Conservation (phyloP, 2,329 filamentous ascomycete species). For the Metarhizium humberi region DNA sequence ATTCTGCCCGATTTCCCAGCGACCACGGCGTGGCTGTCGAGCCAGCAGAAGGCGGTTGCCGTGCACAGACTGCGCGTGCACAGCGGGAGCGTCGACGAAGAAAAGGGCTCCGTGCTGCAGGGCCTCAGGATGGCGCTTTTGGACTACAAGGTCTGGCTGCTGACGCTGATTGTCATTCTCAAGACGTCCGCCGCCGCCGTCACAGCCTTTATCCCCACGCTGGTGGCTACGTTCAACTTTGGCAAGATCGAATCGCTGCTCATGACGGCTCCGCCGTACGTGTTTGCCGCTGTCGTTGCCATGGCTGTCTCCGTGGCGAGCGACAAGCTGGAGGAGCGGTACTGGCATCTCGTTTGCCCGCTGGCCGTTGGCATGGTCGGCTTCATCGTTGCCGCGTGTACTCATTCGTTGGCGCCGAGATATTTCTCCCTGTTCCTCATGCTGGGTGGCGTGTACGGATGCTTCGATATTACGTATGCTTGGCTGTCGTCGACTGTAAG, state of each 20-base stretch:
- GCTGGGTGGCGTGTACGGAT: conserved; percentile 6
- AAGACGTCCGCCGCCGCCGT: conserved; percentile 9
- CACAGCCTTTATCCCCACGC: conserved; percentile 7
- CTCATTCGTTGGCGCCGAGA: conserved; percentile 17
- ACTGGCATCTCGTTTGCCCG: conserved; percentile 56
- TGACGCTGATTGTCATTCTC: conserved; percentile 7
- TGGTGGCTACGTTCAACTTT: conserved; percentile 21
- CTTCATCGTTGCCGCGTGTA: conserved; percentile 60
- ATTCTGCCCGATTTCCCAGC: conserved; percentile 25
- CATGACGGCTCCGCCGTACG: conserved; percentile 56
- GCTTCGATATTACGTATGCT: conserved; percentile 4
- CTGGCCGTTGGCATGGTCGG: conserved; percentile 51
- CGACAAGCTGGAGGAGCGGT: conserved; percentile 61
- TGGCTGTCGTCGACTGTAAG: conserved; percentile 7
- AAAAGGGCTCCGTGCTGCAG: conserved; percentile 10
- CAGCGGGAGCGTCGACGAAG: conserved; percentile 9
- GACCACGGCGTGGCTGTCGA: conserved; percentile 27
- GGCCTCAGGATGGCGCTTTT: conserved; percentile 17
- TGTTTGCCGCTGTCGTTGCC: conserved; percentile 50
- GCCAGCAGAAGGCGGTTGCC: conserved; percentile 13
- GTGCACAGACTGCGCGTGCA: conserved; percentile 5
- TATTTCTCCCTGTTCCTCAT: conserved; percentile 6
- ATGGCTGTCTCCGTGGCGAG: conserved; percentile 60
- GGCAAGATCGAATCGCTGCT: conserved; percentile 38
- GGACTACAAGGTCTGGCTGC: conserved; percentile 15